These are phyloP conservation scores for Eucalyptus marginata DNA, from an alignment of 345 rosid species.

Conservation along the genomic window DNA sequence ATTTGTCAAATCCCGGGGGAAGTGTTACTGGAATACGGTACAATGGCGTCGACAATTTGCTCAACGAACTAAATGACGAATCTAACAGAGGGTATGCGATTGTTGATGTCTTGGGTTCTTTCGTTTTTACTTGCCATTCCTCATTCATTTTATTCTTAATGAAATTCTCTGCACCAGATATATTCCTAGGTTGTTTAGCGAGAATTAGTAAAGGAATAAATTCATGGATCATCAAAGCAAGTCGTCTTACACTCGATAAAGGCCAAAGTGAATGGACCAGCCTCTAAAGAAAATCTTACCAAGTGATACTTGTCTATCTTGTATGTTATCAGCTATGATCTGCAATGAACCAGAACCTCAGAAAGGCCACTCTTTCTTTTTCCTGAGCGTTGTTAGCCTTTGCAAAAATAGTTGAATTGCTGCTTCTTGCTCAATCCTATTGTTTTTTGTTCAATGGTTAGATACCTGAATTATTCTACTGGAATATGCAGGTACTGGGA, in stretches of 20 bases:
- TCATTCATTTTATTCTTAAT: background rate
- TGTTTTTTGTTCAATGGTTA: background rate
- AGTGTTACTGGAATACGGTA: background rate
- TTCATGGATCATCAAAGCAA: background rate
- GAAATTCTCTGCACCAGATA: background rate
- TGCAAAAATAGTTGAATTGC: background rate
- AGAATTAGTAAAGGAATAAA: background rate
- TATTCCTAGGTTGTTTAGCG: background rate
- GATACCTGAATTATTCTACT: background rate
- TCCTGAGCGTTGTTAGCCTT: background rate
- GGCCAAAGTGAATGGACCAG: background rate
- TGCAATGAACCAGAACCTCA: background rate
- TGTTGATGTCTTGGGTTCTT: background rate
- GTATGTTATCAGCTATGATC: background rate
- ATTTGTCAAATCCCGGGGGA: conserved; percentile 1
- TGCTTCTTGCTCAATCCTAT: background rate
- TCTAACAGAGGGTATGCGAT: background rate
- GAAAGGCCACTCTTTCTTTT: background rate
- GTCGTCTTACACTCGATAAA: background rate
- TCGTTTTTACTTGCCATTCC: background rate
- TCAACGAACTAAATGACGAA: background rate
- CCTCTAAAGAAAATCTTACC: background rate
- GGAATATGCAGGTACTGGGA: conserved; percentile 2
- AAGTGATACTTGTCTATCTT: background rate
- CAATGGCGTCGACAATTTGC: background rate